Evolutionary conservation across 2,329 filamentous ascomycete genomes (phyloP).

Genomic region (Alternaria ventricosa): DNA sequence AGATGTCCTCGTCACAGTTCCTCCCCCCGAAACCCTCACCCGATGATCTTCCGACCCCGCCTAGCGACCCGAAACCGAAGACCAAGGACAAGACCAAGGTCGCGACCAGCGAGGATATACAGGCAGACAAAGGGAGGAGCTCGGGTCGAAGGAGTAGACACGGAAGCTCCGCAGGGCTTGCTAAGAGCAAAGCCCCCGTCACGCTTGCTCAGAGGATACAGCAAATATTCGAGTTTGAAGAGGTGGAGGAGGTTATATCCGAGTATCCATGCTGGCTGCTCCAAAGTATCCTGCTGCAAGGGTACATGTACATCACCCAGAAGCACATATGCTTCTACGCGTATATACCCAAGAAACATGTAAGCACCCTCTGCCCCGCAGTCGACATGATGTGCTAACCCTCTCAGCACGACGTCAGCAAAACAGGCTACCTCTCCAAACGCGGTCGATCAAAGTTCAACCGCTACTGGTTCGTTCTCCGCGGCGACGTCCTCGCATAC

Average conservation of each 20-base stretch:
- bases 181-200: constrained; percentile 51
- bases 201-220: constrained; percentile 74
- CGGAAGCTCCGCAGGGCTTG: constrained; percentile 25
- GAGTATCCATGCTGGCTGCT: constrained; percentile 95
- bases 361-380: constrained; percentile 53
- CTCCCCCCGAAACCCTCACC: constrained; percentile 39
- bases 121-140: constrained; percentile 29
- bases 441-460: constrained; percentile 88
- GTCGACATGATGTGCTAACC: constrained; percentile 23
- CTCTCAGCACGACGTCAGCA: constrained; percentile 62
- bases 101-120: constrained; percentile 28
- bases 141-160: constrained; percentile 34
- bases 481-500: constrained; percentile 90
- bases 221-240: constrained; percentile 72
- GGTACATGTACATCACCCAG: constrained; percentile 93
- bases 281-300: constrained; percentile 89
- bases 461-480: constrained; percentile 91
- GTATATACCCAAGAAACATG: constrained; percentile 91
- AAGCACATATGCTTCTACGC: constrained; percentile 97
- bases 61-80: constrained; percentile 17
- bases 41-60: constrained; percentile 13
- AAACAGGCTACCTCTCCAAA: constrained; percentile 88
- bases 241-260: constrained; percentile 82
- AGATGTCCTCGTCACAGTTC: constrained; percentile 51
- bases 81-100: constrained; percentile 29